These are phyloP conservation scores for Nelumbo lutea DNA, from an alignment of 164 flowering plant genomes.

Conservation along the genomic window DNA sequence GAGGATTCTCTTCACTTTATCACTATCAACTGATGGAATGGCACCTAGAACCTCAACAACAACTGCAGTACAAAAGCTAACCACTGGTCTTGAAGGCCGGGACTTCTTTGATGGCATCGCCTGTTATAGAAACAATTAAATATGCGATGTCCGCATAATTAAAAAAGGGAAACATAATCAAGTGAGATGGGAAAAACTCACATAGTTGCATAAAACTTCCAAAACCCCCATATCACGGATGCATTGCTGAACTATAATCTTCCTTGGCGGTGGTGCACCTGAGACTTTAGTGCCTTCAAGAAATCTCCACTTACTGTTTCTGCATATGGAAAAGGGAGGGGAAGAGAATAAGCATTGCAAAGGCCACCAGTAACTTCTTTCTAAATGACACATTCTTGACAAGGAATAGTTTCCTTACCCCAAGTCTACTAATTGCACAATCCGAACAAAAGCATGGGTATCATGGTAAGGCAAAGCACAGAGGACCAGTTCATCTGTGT, in stretches of 20 bases:
- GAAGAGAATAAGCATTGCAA: not conserved
- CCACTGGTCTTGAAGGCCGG: constrained; percentile 46
- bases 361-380: not conserved
- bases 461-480: constrained; percentile 91
- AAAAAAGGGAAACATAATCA: not conserved
- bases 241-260: constrained; percentile 84
- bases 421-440: constrained; percentile 61
- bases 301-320: constrained; percentile 78
- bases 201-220: constrained; percentile 70
- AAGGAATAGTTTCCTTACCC: constrained; percentile 38
- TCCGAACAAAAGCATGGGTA: constrained; percentile 74
- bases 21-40: constrained; percentile 39
- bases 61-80: constrained; percentile 75
- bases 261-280: constrained; percentile 92
- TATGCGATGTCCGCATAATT: not conserved
- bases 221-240: constrained; percentile 67
- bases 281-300: constrained; percentile 78
- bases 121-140: constrained; percentile 27
- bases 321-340: constrained; percentile 20
- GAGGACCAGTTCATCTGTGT: constrained; percentile 66
- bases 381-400: not conserved
- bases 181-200: constrained; percentile 26
- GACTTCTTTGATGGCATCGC: constrained; percentile 58
- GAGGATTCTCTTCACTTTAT: constrained; percentile 51
- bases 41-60: constrained; percentile 66